Conservation (phyloP, 176 grass and related monocot genomes). For the Stipa capillata region DNA sequence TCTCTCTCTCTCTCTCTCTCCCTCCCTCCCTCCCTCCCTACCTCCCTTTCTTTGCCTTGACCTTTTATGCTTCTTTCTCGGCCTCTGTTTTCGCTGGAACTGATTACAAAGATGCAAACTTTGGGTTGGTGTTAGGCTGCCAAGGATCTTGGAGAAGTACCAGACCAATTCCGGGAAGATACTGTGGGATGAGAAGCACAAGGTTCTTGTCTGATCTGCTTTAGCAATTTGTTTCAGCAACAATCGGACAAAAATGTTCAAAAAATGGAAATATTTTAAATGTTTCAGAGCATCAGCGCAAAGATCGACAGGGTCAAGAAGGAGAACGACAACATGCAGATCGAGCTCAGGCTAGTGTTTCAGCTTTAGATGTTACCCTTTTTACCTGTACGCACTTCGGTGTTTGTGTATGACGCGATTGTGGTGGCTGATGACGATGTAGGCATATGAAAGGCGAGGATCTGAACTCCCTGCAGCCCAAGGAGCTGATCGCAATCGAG, state of each 20-base stretch:
- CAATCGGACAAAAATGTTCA: background rate
- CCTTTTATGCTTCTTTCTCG: too few species aligned
- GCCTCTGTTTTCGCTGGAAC: background rate
- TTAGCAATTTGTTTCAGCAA: background rate
- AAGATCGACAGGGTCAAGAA: constrained; percentile 91
- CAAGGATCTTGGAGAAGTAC: constrained; percentile 88
- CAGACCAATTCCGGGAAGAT: constrained; percentile 94
- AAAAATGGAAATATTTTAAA: background rate
- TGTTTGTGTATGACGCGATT: background rate
- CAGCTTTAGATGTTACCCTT: background rate
- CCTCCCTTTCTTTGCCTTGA: too few species aligned
- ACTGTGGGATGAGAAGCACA: constrained; percentile 91
- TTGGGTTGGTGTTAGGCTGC: constrained; percentile 37
- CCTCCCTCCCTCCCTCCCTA: too few species aligned
- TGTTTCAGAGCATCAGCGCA: constrained; percentile 64
- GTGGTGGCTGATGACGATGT: background rate
- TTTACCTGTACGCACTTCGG: background rate
- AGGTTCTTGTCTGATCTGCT: constrained; percentile 31
- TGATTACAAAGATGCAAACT: background rate
- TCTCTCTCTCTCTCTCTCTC: too few species aligned
- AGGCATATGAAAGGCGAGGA: constrained; percentile 95
- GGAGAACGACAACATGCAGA: constrained; percentile 99
- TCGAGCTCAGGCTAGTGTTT: constrained; percentile 70
- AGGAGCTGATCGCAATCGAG: constrained; percentile 82
- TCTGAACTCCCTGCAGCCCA: constrained; percentile 78